A percentile compares a stretch with the other conserved stretches of the same genome.
Conservation (phyloP, 2,329 filamentous ascomycete species). For the Iodosphaeria phyllophila region DNA sequence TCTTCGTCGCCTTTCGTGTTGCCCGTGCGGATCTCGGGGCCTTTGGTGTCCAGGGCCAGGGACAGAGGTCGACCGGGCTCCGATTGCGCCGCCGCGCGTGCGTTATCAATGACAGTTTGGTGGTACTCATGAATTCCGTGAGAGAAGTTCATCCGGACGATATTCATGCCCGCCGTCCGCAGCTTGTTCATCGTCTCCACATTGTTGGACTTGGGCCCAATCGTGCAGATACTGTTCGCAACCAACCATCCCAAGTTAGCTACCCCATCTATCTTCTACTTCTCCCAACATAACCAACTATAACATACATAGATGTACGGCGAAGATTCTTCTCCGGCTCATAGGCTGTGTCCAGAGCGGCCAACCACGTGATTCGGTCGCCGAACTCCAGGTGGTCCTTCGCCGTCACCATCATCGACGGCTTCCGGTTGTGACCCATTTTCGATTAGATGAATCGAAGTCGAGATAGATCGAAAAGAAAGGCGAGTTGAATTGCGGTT, state of each 20-base stretch:
- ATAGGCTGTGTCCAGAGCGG: constrained; percentile 72
- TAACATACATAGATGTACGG: constrained; percentile 93
- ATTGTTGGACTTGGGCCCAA: constrained; percentile 98
- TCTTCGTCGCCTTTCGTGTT: constrained; percentile 73
- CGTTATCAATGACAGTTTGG: constrained; percentile 94
- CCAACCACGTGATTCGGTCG: constrained; percentile 47
- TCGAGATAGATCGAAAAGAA: too few species aligned
- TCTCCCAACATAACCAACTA: too few species aligned
- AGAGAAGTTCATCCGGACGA: constrained; percentile 99
- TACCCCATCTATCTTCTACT: too few species aligned
- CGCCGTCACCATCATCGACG: constrained; percentile 39
- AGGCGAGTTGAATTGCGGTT: too few species aligned
- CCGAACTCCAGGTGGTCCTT: constrained; percentile 74
- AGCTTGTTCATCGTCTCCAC: constrained; percentile 93
- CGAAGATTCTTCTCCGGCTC: constrained; percentile 78
- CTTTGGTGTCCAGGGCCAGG: constrained; percentile 72
- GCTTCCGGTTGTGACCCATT: constrained; percentile 5
- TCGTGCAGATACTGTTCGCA: constrained; percentile 97
- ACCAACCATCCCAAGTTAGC: too few species aligned
- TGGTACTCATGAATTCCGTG: constrained; percentile 93
- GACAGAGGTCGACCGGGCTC: constrained; percentile 74
- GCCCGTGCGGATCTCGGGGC: constrained; percentile 41
- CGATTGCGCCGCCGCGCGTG: constrained; percentile 64
- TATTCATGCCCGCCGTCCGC: constrained; percentile 79
- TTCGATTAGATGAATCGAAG: too few species aligned